A percentile compares a stretch with the other conserved stretches of the same genome.
These are phyloP conservation scores for Puccinia novopanici DNA, from an alignment of 1,284 basidiomycete genomes.

Conservation along the genomic window DNA sequence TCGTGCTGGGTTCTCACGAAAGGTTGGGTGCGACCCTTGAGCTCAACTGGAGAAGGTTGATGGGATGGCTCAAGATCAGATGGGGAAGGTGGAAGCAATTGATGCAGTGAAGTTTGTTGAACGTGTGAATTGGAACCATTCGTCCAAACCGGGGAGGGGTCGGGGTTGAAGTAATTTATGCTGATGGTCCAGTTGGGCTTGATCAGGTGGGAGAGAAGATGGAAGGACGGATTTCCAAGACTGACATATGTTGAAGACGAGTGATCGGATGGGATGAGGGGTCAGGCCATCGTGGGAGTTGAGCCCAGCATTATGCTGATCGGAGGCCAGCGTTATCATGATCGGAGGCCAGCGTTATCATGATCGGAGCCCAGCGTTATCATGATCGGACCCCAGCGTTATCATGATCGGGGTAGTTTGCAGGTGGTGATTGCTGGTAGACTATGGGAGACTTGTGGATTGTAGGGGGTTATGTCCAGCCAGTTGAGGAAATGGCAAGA, in stretches of 20 bases:
- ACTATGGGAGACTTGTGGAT: background rate
- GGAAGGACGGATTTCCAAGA: slow-evolving; percentile 28
- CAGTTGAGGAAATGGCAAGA: too few species aligned
- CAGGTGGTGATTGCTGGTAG: background rate
- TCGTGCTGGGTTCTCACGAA: slow-evolving; percentile 55
- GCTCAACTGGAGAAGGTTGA: slow-evolving; percentile 70
- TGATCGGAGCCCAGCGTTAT: too few species aligned
- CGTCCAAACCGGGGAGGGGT: slow-evolving; percentile 52
- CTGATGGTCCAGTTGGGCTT: background rate
- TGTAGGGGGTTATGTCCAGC: too few species aligned
- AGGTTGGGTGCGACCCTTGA: slow-evolving; percentile 71
- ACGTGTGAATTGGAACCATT: slow-evolving; percentile 81
- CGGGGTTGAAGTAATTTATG: slow-evolving; percentile 5
- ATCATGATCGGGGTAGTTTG: background rate
- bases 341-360: too few species aligned
- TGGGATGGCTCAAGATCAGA: slow-evolving; percentile 80
- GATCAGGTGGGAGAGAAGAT: slow-evolving; percentile 15
- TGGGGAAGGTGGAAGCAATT: slow-evolving; percentile 87
- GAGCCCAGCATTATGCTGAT: too few species aligned
- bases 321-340: too few species aligned
- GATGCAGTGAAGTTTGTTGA: slow-evolving; percentile 71
- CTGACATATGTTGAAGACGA: slow-evolving; percentile 27
- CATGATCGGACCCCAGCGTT: too few species aligned
- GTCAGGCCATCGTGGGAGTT: background rate
- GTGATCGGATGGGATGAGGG: slow-evolving; percentile 41